These are phyloP conservation scores for Ophiostoma sp. DNA, from an alignment of 2,329 filamentous ascomycete species.

Conservation along the genomic window DNA sequence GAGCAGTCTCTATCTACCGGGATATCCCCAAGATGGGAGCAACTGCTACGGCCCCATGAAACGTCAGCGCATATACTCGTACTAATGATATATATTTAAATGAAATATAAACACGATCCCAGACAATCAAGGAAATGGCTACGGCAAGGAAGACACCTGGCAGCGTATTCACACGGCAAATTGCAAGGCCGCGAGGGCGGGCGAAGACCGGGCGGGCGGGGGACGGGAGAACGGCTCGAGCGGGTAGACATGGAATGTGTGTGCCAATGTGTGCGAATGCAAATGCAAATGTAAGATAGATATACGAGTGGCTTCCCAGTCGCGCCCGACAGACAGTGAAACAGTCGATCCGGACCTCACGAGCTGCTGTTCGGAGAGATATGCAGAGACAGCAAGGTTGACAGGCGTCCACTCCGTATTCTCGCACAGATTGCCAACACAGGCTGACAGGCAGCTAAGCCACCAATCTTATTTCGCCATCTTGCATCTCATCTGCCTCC, in stretches of 20 bases:
- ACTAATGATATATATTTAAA: background rate
- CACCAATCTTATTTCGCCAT: background rate
- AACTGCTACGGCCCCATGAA: conserved; percentile 1
- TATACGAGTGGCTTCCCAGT: too few species aligned
- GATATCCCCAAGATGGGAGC: background rate
- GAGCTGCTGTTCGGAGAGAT: background rate
- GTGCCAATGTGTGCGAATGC: background rate
- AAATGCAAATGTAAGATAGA: too few species aligned
- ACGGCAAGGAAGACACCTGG: background rate
- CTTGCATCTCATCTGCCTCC: background rate
- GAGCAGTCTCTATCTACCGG: background rate
- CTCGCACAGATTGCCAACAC: background rate
- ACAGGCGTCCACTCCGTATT: background rate
- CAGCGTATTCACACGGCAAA: background rate
- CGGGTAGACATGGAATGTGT: too few species aligned
- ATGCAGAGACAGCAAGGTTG: background rate
- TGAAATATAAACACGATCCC: background rate
- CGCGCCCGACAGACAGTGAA: background rate
- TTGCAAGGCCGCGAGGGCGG: background rate
- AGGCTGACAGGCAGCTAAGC: background rate
- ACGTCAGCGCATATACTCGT: background rate
- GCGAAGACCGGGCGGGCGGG: background rate
- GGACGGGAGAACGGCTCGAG: background rate
- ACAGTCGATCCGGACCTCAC: background rate
- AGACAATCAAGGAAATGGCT: background rate